A percentile compares a stretch with the other conserved stretches of the same genome.
Evolutionary conservation across 2,329 filamentous ascomycete species (phyloP).

Genomic region (Alternaria hordeiaustralica): DNA sequence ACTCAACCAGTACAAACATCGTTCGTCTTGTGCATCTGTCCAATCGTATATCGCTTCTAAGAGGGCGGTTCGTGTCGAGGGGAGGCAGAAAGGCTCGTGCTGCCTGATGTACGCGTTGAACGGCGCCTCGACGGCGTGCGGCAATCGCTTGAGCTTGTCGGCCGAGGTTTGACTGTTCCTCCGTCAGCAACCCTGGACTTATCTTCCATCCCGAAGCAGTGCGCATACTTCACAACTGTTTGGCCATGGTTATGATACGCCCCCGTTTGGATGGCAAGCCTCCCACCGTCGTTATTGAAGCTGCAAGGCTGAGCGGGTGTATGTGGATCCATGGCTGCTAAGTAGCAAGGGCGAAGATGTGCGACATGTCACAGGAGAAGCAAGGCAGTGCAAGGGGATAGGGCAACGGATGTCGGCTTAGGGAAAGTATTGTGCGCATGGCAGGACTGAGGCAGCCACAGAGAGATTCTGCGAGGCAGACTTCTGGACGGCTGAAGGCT

Average conservation of each 20-base stretch:
- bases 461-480: background rate
- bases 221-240: background rate
- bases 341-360: no score
- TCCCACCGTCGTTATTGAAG: background rate
- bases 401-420: background rate
- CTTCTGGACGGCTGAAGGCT: background rate
- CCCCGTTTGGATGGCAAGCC: background rate
- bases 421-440: background rate
- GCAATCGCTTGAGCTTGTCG: background rate
- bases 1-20: slow-evolving; percentile 38
- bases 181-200: background rate
- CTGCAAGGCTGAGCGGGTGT: background rate
- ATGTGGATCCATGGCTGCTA: background rate
- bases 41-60: slow-evolving; percentile 31
- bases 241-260: background rate
- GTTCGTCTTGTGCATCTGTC: slow-evolving; percentile 18
- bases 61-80: slow-evolving; percentile 29
- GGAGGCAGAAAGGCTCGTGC: slow-evolving; percentile 29
- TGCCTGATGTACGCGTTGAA: slow-evolving; percentile 30
- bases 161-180: background rate
- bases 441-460: background rate
- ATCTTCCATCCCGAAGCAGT: no score
- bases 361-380: no score
- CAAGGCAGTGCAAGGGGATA: background rate
- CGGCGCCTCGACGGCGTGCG: slow-evolving; percentile 17